phyloP scores from a whole-genome alignment of 305 asterid genomes.

The Solanum hybrid region DNA sequence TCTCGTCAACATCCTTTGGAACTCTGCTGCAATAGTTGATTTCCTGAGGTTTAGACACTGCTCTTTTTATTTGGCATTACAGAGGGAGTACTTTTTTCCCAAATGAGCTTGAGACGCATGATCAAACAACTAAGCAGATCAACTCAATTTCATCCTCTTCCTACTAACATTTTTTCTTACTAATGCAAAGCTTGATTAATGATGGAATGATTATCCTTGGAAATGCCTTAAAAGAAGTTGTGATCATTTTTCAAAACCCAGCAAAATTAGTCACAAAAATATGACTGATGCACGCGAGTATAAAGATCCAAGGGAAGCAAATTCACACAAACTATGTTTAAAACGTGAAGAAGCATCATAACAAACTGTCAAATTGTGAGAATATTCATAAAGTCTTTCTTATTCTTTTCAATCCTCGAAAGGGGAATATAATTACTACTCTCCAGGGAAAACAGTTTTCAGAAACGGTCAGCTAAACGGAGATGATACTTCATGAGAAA shows the following conservation, averaged over 20 bases:
- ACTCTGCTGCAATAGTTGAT: not conserved
- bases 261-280: not conserved
- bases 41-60: not conserved
- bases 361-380: not conserved
- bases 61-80: not conserved
- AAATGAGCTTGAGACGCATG: not conserved
- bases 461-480: not conserved
- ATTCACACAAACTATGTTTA: not conserved
- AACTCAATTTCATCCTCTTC: not conserved
- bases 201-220: not conserved
- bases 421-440: not conserved
- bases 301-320: not conserved
- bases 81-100: not conserved
- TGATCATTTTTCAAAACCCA: not conserved
- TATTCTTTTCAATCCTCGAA: not conserved
- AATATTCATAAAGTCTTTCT: not conserved
- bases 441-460: not conserved
- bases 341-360: not conserved
- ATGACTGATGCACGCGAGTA: not conserved
- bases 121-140: not conserved
- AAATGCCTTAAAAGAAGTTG: not conserved
- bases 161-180: not conserved
- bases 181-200: not conserved
- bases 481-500: not conserved
- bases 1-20: conserved; percentile 45